These are phyloP conservation scores for Phylloporus sp. DNA, from an alignment of 768 basidiomycete genomes.

Conservation along the genomic window DNA sequence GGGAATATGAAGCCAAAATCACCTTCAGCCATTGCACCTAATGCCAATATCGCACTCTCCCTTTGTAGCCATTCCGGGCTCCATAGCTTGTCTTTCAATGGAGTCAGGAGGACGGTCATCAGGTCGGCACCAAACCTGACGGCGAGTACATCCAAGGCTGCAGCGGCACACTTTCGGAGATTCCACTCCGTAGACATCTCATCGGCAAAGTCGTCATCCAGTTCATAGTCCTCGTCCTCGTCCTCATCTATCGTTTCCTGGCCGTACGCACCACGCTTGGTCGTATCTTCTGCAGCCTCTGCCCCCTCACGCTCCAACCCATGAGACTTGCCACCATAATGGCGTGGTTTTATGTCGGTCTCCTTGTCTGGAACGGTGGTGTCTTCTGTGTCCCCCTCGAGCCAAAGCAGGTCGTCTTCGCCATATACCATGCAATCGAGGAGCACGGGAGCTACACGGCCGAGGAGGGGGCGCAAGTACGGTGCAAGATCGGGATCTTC, in stretches of 20 bases:
- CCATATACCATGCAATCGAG: conserved; percentile 97
- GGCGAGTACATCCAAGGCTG: conserved; percentile 93
- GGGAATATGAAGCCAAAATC: conserved; percentile 18
- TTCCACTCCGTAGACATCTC: conserved; percentile 99
- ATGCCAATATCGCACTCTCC: conserved; percentile 91
- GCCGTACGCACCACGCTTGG: conserved; percentile 61
- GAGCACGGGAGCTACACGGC: conserved; percentile 91
- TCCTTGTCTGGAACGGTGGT: conserved; percentile 90
- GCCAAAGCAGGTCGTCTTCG: conserved; percentile 91
- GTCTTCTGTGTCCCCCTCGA: conserved; percentile 89
- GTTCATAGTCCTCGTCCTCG: conserved; percentile 84
- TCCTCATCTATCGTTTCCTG: conserved; percentile 79
- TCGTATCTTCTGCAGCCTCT: conserved; percentile 34
- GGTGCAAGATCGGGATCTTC: conserved; percentile 86
- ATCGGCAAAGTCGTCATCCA: conserved; percentile 84
- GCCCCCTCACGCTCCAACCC: conserved; percentile 67
- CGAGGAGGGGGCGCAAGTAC: conserved; percentile 80
- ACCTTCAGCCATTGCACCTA: conserved; percentile 99
- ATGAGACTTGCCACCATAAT: conserved; percentile 83
- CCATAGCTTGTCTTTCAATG: conserved; percentile 92
- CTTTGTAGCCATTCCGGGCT: conserved; percentile 88
- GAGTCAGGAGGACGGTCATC: conserved; percentile 80
- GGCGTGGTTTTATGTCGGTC: conserved; percentile 92
- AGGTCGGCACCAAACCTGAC: conserved; percentile 90
- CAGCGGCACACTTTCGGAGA: conserved; percentile 94